Base-by-base conservation (phyloP, 2,329 filamentous ascomycete genomes). In the Leptosphaerulina australis region DNA sequence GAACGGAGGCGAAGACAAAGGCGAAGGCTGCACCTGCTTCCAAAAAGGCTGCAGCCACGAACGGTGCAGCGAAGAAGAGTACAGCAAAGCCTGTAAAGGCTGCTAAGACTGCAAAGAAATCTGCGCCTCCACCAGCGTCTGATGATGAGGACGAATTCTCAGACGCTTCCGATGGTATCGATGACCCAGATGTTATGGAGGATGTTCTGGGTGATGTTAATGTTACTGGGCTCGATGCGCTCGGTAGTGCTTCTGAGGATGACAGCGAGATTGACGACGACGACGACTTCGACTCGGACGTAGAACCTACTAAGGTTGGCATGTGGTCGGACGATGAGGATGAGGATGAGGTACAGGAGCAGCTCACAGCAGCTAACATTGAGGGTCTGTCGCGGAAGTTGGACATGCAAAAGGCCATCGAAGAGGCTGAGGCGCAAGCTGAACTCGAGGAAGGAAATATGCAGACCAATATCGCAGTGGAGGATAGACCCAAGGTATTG, bases 291-390 rank as follows among this genome's bases (percentile, higher is more conserved):
- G 63, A 79, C 51, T 93, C 89, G 10, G 89, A 92, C 57, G 72
- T 51, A 34, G 63, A 67, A 24, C 60, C 57, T 58, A 72, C 57
- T 68, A 76, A 66, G 56, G 59, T 81, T 64, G 84, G 87, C 58
- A 90, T 96, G 80, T 99, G 96, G 80, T 97, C 94, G 0, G 93
- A 97, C 60, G 93, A 97, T 67, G 94, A 97, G 58, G 93, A 97
- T 67, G 91, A 95, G 63, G 90, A 93, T 58, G 92, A 88, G 1
- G 87, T 85, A 4, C 91, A 96, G 75, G 92, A 97, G 76, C 88
- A 87, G 71, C 82, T 99, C 60, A 99, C 91, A 41, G 92, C 92
- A 1, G 94, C 94, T 56, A 99, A 99, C 74, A 97, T 99, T 56
- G 94, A 88, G 64, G 94, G 94, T 50, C 78, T 99, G 47, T 92